Evolutionary conservation across 257 asterid genomes (phyloP).

Genomic region (Solanum pinnatisectum): DNA sequence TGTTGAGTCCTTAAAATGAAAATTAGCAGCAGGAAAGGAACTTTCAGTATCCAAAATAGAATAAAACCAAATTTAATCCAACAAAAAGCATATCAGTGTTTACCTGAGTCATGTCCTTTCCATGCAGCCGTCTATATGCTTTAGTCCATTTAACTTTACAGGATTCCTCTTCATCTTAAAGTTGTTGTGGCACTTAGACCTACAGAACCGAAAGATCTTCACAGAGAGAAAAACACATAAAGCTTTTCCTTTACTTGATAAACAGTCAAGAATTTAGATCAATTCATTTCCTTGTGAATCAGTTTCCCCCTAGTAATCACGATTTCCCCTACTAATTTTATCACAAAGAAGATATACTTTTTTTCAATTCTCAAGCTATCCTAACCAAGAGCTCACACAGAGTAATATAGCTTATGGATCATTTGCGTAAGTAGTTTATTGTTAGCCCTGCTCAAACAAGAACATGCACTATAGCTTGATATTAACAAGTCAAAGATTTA

Average conservation of each 20-base stretch:
- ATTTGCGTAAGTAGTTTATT: too few relatives aligned
- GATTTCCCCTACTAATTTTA: too few relatives aligned
- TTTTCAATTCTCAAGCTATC: too few relatives aligned
- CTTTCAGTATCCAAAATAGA: not conserved
- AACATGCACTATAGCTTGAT: too few relatives aligned
- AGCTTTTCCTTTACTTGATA: not conserved
- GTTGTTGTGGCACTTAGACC: conserved; percentile 67
- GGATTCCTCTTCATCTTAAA: conserved; percentile 97
- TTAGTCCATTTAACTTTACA: conserved; percentile 88
- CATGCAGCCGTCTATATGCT: conserved; percentile 72
- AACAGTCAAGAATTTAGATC: not conserved
- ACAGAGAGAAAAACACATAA: not conserved
- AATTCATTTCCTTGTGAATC: not conserved
- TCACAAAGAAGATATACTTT: too few relatives aligned
- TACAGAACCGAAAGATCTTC: conserved; percentile 32
- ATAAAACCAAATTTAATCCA: not conserved
- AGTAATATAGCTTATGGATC: too few relatives aligned
- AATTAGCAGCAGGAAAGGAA: not conserved
- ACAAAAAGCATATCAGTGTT: not conserved
- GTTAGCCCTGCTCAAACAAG: too few relatives aligned
- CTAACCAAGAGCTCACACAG: too few relatives aligned
- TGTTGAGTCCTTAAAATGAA: conserved; percentile 57
- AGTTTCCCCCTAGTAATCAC: too few relatives aligned
- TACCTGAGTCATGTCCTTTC: conserved; percentile 96
- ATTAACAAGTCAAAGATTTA: too few relatives aligned